phyloP scores from a whole-genome alignment of 805 yeast genomes.

The Ogataea degrootiae region DNA sequence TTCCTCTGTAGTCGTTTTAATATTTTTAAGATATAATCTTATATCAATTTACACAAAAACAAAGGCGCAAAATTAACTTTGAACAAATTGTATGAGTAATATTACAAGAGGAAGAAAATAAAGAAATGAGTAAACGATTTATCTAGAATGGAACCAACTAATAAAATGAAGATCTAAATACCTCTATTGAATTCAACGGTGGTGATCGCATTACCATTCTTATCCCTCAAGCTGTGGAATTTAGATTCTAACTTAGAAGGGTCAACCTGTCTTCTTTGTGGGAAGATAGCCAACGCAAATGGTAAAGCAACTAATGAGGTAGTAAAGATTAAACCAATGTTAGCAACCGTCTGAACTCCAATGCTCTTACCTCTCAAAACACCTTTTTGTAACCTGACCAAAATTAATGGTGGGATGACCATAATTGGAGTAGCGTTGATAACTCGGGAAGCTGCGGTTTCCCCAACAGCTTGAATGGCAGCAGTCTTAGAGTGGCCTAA shows the following conservation, averaged over 20 bases:
- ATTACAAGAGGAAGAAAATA: too few species aligned
- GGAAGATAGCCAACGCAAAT: conserved; percentile 92
- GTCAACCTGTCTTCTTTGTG: conserved; percentile 69
- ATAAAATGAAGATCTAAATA: conserved; percentile 39
- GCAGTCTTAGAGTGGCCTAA: conserved; percentile 78
- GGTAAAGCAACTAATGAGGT: conserved; percentile 90
- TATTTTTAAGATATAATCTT: too few species aligned
- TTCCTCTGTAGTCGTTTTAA: too few species aligned
- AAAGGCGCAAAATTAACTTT: too few species aligned
- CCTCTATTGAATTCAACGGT: conserved; percentile 90
- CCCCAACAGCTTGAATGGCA: conserved; percentile 91
- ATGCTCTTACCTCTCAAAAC: conserved; percentile 64
- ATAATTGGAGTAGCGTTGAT: conserved; percentile 95
- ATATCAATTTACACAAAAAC: too few species aligned
- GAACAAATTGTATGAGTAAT: too few species aligned
- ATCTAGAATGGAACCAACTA: too few species aligned
- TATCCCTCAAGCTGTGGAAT: conserved; percentile 57
- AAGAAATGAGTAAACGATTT: too few species aligned
- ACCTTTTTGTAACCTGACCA: conserved; percentile 72
- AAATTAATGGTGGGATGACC: conserved; percentile 89
- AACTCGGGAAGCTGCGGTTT: conserved; percentile 92
- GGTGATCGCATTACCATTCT: conserved; percentile 51
- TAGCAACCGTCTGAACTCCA: conserved; percentile 62
- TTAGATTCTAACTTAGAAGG: conserved; percentile 59
- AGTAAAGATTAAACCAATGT: conserved; percentile 76